phyloP scores from a whole-genome alignment of 805 yeast species.

The Alloascoidea africana region DNA sequence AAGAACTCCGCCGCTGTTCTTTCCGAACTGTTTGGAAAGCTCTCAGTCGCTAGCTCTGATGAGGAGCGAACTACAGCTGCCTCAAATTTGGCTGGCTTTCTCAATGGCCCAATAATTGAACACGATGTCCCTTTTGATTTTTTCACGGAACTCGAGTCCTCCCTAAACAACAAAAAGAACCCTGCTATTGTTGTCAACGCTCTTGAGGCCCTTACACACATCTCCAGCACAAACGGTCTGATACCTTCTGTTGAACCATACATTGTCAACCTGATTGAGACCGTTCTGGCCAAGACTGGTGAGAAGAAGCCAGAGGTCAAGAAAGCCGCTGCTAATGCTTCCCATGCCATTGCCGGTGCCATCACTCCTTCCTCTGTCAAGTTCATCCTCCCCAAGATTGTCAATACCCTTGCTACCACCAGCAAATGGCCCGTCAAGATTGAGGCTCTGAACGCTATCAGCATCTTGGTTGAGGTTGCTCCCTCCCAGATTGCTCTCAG shows the following conservation, averaged over 20 bases:
- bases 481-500: slow-evolving; percentile 93
- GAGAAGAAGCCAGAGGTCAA: slow-evolving; percentile 74
- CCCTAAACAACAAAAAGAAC: slow-evolving; percentile 72
- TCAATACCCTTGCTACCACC: slow-evolving; percentile 49
- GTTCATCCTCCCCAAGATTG: slow-evolving; percentile 71
- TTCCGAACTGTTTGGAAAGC: slow-evolving; percentile 84
- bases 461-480: slow-evolving; percentile 85
- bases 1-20: slow-evolving; percentile 46
- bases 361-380: slow-evolving; percentile 90
- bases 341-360: slow-evolving; percentile 62
- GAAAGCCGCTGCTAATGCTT: slow-evolving; percentile 61
- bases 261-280: slow-evolving; percentile 63
- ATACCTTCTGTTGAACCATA: slow-evolving; percentile 94
- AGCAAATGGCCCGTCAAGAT: slow-evolving; percentile 98
- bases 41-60: slow-evolving; percentile 65
- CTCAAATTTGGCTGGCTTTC: slow-evolving; percentile 77
- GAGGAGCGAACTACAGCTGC: slow-evolving; percentile 82
- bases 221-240: slow-evolving; percentile 52
- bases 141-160: slow-evolving; percentile 61
- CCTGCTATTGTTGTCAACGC: slow-evolving; percentile 53
- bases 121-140: slow-evolving; percentile 92
- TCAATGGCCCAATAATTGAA: slow-evolving; percentile 94
- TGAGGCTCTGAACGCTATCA: slow-evolving; percentile 71
- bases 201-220: slow-evolving; percentile 70
- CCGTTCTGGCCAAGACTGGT: slow-evolving; percentile 68